Base-by-base conservation (phyloP, 2,329 filamentous ascomycete species). In the Ilyonectria mors-panacis region DNA sequence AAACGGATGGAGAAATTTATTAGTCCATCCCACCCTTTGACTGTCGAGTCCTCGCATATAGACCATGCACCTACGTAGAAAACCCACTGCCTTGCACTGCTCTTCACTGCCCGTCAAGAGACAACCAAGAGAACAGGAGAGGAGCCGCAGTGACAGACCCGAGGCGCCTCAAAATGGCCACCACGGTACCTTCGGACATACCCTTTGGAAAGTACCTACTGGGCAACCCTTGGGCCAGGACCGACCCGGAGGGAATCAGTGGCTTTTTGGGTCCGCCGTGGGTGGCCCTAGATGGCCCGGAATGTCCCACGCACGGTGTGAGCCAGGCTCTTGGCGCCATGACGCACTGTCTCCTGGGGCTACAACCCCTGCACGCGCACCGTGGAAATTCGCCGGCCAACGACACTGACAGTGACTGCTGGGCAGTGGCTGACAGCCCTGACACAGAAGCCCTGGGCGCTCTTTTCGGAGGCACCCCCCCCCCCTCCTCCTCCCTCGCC, bases 401-500 rank as follows among this genome's bases (percentile, higher is more conserved):
- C 17, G n/a, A 57, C 58, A 44, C 47, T 61, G 33, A 56, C 30
- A 50, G 58, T 44, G 53, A 62, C 53, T n/a, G 37, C 42, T 47
- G 59, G 59, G 72, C 73, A 72, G 71, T 73, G 69, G 53, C 35
- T 61, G 39, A 51, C 58, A 66, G 59, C 30, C 64, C 59, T 60
- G 60, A 54, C 56, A 33, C 65, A 62, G 66, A 61, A 65, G 63
- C 63, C 63, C 63, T 65, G 63, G 63, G 57, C 50, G 65, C 61
- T 70, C 50, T 53, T 62, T 66, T 66, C 67, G 53, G 60, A 65
- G 60, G 63, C 63, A 71, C 66, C 35, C 54, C 66, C 66, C 51
- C 65, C 57, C 56, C 54, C 64, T 66, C 70, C 26, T 26, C 26
- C 67, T 68, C 73, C 73, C 71, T 75, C 78, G 75, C 75, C 75